Evolutionary conservation across 176 grass and related monocot genomes (phyloP), one percentile per base, ranked within the genome.

Genomic region (Pharus latifolius): DNA sequence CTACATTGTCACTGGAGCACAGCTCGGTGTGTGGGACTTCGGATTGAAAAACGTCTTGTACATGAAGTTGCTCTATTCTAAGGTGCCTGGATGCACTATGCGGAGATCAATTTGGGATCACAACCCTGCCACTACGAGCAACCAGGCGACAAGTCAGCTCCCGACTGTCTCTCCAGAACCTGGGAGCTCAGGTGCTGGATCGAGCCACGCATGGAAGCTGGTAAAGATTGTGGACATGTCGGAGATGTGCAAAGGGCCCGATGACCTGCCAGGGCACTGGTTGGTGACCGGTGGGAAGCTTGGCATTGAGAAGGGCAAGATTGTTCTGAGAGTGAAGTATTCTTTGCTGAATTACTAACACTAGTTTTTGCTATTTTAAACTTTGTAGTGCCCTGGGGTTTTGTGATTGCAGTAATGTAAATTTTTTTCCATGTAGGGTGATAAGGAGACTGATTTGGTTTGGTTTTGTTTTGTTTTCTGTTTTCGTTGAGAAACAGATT

Each of bases 21-120:
- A 91, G 52, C 77, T 91, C 3, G 88, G 88, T 7, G 88, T 91
- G 32, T 91, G 88, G 88, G 88, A 91, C 61, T 91, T 91, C 2
- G 88, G 80, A 35, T 22, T 80, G 1, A 91, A 80, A 75, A 91
- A 82, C 49, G 83, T 91, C 13, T 43, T 87, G 34, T 85, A 79
- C 79, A 75, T 91, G 78, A 91, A 87, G 69, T 67, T 91, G 42
- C 54, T 91, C 3, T 91, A 71, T 34, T 91, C 88, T 3, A 91
- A 82, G 72, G 79, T 91, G 4, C 83, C 88, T 6, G 56, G 79
- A 12, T 87, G 88, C 62, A 91, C 88, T 29, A 76, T 79, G 32
- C 62, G 88, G 65, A 91, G 83, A 76, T 86, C 83, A 12, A 48
- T 91, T 3, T 91, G 88, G 88, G 79, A 91, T 41, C 83, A 86